These are phyloP conservation scores for Irpex rosettiformis DNA, from an alignment of 1,284 basidiomycete species.

Conservation along the genomic window DNA sequence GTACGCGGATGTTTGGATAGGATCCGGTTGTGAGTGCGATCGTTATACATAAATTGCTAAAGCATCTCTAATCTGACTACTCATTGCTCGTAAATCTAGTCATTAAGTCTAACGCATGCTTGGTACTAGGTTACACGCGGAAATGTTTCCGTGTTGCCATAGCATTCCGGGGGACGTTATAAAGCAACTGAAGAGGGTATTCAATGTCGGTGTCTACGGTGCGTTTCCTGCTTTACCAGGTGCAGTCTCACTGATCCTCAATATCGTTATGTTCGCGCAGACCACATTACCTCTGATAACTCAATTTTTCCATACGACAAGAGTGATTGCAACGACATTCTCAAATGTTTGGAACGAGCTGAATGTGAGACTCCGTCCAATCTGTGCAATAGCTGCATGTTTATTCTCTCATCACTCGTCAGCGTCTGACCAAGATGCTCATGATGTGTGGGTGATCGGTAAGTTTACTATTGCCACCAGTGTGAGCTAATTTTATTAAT, in stretches of 20 bases:
- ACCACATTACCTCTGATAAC: constrained; percentile 2
- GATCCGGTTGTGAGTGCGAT: too few relatives aligned
- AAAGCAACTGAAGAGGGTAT: neutral
- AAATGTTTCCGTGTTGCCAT: constrained; percentile 6
- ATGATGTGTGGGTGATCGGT: constrained; percentile 1
- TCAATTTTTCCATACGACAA: constrained; percentile 5
- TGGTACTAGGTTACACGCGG: neutral
- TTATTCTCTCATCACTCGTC: neutral
- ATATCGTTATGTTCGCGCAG: neutral
- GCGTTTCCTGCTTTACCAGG: neutral
- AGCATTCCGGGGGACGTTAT: neutral
- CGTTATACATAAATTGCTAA: too few relatives aligned
- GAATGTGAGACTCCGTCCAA: too few relatives aligned
- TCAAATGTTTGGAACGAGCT: neutral
- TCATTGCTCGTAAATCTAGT: neutral
- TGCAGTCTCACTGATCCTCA: neutral
- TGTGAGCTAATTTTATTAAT: neutral
- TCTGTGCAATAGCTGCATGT: neutral
- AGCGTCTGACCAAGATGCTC: neutral
- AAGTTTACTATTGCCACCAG: neutral
- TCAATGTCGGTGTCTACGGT: neutral
- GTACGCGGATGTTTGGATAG: neutral
- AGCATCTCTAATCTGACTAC: too few relatives aligned
- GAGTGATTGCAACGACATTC: neutral
- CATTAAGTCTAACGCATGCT: too few relatives aligned